Percentiles rank a stretch among this genome's conserved stretches.
Conservation (phyloP, 495 filamentous ascomycete genomes). For the Penicillium macrosclerotiorum region DNA sequence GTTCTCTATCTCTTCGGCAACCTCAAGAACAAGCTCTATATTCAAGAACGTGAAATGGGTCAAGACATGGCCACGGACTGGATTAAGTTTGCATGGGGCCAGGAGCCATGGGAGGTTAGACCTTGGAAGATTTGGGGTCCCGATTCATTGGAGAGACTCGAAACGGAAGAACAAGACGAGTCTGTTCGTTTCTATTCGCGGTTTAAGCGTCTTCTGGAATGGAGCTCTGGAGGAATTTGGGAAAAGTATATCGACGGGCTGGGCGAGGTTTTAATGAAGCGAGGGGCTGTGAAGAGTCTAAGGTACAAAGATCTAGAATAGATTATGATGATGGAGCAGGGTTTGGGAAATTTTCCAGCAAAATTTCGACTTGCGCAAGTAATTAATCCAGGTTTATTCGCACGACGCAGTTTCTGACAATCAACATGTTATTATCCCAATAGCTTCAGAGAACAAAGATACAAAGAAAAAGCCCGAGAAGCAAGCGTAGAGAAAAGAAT, state of each 20-base stretch:
- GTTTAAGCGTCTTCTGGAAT: conserved; percentile 1
- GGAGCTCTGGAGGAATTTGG: conserved; percentile 8
- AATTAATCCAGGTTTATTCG: too few species aligned
- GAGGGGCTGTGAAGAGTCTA: background rate
- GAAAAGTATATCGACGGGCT: conserved; percentile 4
- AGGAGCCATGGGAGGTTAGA: conserved; percentile 5
- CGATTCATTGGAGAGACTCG: conserved; percentile 1
- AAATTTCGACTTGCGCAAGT: too few species aligned
- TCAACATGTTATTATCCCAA: too few species aligned
- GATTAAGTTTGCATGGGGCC: conserved; percentile 8
- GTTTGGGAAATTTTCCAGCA: too few species aligned
- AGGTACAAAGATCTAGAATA: too few species aligned
- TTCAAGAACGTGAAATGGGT: conserved; percentile 4
- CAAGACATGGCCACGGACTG: conserved; percentile 2
- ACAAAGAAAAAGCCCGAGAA: too few species aligned
- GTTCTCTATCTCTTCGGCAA: conserved; percentile 12
- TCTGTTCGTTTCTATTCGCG: conserved; percentile 3
- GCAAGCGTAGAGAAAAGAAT: too few species aligned
- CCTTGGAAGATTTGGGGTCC: conserved; percentile 14
- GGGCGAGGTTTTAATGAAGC: background rate
- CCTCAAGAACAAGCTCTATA: conserved; percentile 3
- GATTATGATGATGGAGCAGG: too few species aligned
- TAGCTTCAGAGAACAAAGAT: too few species aligned
- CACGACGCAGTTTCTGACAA: too few species aligned
- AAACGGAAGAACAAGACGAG: conserved; percentile 12